Evolutionary conservation across 257 asterid species (phyloP).

Genomic region (Echites panduratus): DNA sequence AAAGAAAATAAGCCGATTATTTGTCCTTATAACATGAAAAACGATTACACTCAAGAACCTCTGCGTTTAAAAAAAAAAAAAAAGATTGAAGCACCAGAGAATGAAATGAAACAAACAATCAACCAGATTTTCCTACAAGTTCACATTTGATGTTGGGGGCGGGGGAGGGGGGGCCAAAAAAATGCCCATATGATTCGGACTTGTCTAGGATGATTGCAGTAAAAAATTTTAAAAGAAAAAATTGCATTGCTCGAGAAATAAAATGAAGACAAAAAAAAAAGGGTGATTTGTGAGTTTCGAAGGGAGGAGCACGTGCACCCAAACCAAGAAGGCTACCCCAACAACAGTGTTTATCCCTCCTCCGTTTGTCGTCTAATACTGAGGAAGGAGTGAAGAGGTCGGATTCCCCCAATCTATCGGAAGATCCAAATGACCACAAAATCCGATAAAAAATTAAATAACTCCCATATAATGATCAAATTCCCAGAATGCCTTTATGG

Average conservation of each 20-base stretch:
- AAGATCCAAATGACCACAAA: slow-evolving; percentile 21
- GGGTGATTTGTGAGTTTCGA: slow-evolving; percentile 34
- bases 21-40: neutral
- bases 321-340: slow-evolving; percentile 30
- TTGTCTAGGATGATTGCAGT: neutral
- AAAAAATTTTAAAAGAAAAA: slow-evolving; percentile 1
- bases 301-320: slow-evolving; percentile 50
- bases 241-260: slow-evolving; percentile 8
- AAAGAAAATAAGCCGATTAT: neutral
- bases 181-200: neutral
- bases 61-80: neutral
- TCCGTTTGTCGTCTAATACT: slow-evolving; percentile 39
- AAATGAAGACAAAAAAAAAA: neutral
- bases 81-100: neutral
- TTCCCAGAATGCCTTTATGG: neutral
- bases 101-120: too few species aligned
- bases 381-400: slow-evolving; percentile 17
- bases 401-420: slow-evolving; percentile 29
- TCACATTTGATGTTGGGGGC: too few species aligned
- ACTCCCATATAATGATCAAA: neutral
- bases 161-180: too few species aligned
- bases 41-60: too few species aligned
- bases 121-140: neutral
- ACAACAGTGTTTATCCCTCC: slow-evolving; percentile 19
- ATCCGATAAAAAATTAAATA: slow-evolving; percentile 2